Conservation (phyloP, 2,329 filamentous ascomycete genomes). For the Pseudogymnoascus sp. region DNA sequence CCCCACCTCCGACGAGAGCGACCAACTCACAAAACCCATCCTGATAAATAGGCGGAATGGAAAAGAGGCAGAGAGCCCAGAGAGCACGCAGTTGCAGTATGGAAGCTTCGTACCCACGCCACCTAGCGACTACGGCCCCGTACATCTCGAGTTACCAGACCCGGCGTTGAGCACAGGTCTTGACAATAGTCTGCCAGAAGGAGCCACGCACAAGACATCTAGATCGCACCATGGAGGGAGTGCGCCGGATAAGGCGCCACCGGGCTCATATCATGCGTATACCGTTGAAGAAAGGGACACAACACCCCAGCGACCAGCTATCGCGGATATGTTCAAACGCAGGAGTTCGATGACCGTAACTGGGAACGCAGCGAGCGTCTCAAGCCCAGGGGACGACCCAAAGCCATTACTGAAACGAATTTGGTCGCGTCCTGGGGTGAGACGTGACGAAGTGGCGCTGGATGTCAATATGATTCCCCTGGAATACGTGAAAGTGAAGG, state of each 20-base stretch:
- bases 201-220: not conserved
- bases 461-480: conserved; percentile 48
- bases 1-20: conserved; percentile 8
- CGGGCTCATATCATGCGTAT: not conserved
- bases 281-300: not conserved
- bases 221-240: not conserved
- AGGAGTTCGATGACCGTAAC: not conserved
- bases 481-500: conserved; percentile 61
- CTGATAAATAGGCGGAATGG: conserved; percentile 8
- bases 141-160: conserved; percentile 51
- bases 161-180: conserved; percentile 36
- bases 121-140: conserved; percentile 26
- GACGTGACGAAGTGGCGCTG: not conserved
- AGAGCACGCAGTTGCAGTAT: conserved; percentile 36
- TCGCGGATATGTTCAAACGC: not conserved
- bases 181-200: not conserved
- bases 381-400: not conserved
- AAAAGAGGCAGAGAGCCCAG: conserved; percentile 1
- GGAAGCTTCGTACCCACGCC: conserved; percentile 57
- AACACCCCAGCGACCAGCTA: not conserved
- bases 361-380: not conserved
- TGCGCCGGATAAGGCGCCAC: not conserved
- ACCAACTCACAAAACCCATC: conserved; percentile 2
- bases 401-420: conserved; percentile 4
- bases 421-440: not conserved